phyloP scores from a whole-genome alignment of 148 eudicot genomes.

The Beta vulgaris region DNA sequence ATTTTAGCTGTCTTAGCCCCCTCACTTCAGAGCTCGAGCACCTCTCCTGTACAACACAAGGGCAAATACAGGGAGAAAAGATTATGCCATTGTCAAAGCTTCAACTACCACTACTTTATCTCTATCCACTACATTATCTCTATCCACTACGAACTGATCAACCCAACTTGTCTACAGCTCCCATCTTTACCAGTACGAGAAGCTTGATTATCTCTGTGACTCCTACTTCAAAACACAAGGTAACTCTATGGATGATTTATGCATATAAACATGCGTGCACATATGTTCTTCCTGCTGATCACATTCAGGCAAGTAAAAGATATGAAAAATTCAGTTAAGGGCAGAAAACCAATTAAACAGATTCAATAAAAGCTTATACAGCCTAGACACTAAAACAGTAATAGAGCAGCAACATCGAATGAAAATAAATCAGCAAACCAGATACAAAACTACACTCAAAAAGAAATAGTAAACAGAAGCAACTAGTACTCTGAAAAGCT shows the following conservation, averaged over 20 bases:
- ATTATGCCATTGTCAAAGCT: constrained; percentile 73
- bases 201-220: constrained; percentile 32
- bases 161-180: constrained; percentile 50
- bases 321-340: neutral
- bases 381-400: constrained; percentile 33
- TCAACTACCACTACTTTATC: constrained; percentile 72
- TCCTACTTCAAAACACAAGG: constrained; percentile 33
- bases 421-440: constrained; percentile 48
- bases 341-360: constrained; percentile 9
- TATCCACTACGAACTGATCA: constrained; percentile 75
- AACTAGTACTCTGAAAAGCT: constrained; percentile 46
- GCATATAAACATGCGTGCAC: constrained; percentile 17
- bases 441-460: constrained; percentile 45
- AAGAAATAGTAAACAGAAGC: constrained; percentile 27
- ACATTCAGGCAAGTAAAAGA: neutral
- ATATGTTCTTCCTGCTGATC: constrained; percentile 4
- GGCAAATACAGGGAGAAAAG: constrained; percentile 80
- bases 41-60: constrained; percentile 98
- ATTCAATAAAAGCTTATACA: constrained; percentile 35
- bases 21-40: constrained; percentile 39
- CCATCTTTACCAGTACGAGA: constrained; percentile 45
- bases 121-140: constrained; percentile 69
- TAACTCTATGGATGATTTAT: constrained; percentile 14
- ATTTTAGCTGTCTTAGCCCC: constrained; percentile 23
- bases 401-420: constrained; percentile 37